Evolutionary conservation across 2,329 filamentous ascomycete species (phyloP).

Genomic region (Sordariomycetes sp.): DNA sequence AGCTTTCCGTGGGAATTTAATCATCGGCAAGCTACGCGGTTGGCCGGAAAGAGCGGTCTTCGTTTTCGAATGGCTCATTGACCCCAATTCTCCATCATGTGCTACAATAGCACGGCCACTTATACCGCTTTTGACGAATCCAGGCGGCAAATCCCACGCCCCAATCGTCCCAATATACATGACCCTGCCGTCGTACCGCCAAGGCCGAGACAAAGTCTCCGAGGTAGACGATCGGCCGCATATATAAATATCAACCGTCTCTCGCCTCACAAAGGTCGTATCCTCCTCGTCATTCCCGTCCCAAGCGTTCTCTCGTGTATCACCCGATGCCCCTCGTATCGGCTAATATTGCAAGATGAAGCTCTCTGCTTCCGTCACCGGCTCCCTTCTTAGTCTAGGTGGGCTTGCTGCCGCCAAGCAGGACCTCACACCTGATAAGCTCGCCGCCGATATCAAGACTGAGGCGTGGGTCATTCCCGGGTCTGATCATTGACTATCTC

Average conservation of each 20-base stretch:
- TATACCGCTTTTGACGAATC: not conserved
- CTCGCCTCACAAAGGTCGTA: not conserved
- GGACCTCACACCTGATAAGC: conserved; percentile 23
- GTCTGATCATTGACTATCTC: not conserved
- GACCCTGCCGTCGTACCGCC: not conserved
- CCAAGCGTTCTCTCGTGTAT: not conserved
- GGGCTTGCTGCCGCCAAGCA: not conserved
- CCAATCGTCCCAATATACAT: not conserved
- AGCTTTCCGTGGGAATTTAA: not conserved
- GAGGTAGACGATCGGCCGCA: not conserved
- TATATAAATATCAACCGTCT: not conserved
- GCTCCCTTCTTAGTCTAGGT: not conserved
- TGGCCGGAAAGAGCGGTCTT: not conserved
- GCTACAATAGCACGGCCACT: not conserved
- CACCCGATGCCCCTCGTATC: not conserved
- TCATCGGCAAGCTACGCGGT: not conserved
- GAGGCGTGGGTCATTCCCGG: conserved; percentile 19
- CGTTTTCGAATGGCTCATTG: not conserved
- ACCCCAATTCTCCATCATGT: not conserved
- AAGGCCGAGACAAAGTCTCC: not conserved
- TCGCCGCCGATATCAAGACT: conserved; percentile 26
- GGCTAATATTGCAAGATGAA: not conserved
- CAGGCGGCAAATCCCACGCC: not conserved
- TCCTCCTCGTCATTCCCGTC: not conserved
- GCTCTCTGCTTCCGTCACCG: not conserved